These are phyloP conservation scores for Kazachstania viticola DNA, from an alignment of 805 yeast species.

Conservation along the genomic window DNA sequence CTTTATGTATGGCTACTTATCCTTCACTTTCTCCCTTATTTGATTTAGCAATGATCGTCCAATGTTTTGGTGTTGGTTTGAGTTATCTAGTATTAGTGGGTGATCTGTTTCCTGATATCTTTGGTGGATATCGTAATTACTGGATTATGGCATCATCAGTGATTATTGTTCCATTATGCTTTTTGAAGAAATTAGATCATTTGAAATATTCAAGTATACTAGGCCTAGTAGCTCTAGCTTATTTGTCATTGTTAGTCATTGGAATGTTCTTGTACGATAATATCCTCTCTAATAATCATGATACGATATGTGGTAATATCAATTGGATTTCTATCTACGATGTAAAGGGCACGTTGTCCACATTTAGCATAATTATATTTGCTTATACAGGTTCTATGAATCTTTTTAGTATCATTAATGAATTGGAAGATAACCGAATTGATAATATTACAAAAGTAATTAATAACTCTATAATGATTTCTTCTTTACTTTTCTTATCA, in stretches of 20 bases:
- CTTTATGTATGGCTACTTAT: conserved; percentile 57
- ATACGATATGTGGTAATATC: conserved; percentile 33
- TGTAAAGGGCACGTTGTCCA: conserved; percentile 37
- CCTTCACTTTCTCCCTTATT: conserved; percentile 61
- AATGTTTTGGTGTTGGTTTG: conserved; percentile 70
- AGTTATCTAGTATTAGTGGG: conserved; percentile 66
- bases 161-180: conserved; percentile 53
- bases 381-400: conserved; percentile 80
- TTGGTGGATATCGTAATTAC: conserved; percentile 33
- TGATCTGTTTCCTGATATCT: conserved; percentile 56
- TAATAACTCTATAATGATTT: conserved; percentile 37
- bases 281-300: conserved; percentile 24
- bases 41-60: conserved; percentile 62
- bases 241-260: conserved; percentile 34
- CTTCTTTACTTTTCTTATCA: conserved; percentile 45
- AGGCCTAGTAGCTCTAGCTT: conserved; percentile 55
- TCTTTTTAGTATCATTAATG: conserved; percentile 66
- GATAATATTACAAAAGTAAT: conserved; percentile 37
- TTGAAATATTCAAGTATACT: conserved; percentile 61
- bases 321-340: conserved; percentile 34
- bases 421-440: conserved; percentile 43
- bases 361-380: conserved; percentile 65
- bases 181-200: conserved; percentile 51
- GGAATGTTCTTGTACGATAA: conserved; percentile 39
- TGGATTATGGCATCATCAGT: conserved; percentile 39